Conservation (phyloP, 2,329 filamentous ascomycete genomes). For the Chaetomium olivaceum region DNA sequence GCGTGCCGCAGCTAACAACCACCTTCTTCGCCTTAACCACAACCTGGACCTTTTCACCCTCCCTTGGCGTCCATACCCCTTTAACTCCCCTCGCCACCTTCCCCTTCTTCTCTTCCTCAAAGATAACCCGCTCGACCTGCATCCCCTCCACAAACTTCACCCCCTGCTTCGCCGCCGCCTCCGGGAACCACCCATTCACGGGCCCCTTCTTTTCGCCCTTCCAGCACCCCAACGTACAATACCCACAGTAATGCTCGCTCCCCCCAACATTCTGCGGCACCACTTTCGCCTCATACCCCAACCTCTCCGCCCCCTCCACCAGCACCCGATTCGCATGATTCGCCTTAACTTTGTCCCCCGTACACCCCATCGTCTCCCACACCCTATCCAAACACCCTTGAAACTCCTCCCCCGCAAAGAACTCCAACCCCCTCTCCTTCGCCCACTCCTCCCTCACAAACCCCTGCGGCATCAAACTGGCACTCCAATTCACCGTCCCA, state of each 20-base stretch:
- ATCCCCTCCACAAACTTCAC: conserved; percentile 85
- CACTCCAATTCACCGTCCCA: conserved; percentile 84
- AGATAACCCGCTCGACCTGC: conserved; percentile 67
- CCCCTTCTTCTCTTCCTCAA: conserved; percentile 55
- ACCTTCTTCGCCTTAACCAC: conserved; percentile 78
- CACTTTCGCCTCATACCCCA: conserved; percentile 68
- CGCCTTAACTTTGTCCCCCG: conserved; percentile 64
- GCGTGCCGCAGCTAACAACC: conserved; percentile 72
- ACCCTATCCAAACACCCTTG: conserved; percentile 80
- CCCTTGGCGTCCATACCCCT: conserved; percentile 74
- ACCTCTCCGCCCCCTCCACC: conserved; percentile 71
- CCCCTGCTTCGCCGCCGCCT: conserved; percentile 73
- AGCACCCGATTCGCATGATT: conserved; percentile 71
- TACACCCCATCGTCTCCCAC: conserved; percentile 75
- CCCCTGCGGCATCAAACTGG: conserved; percentile 65
- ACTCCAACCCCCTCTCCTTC: conserved; percentile 60
- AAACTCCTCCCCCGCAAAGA: conserved; percentile 73
- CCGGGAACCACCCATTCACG: conserved; percentile 72
- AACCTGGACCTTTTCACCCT: conserved; percentile 63
- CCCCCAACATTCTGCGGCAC: conserved; percentile 81
- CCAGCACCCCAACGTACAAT: conserved; percentile 62
- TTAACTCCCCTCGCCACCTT: conserved; percentile 68
- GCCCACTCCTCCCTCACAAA: conserved; percentile 84
- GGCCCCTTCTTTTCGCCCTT: conserved; percentile 78
- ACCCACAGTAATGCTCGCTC: conserved; percentile 71